phyloP scores from a whole-genome alignment of 1,284 basidiomycete species.

The Cystobasidiaceae sp. region DNA sequence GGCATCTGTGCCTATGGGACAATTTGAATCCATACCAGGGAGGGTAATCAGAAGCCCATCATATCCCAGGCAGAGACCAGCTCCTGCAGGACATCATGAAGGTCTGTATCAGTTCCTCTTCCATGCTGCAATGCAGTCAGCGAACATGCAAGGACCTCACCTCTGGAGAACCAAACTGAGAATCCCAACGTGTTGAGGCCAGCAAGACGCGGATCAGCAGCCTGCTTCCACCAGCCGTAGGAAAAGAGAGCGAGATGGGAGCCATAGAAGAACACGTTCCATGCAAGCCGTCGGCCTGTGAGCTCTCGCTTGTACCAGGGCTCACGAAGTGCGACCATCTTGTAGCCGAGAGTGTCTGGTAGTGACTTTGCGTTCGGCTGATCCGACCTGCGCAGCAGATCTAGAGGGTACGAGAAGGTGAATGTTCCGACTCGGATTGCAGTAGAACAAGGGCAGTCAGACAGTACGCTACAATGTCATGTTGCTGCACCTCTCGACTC shows the following conservation, averaged over 20 bases:
- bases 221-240: slow-evolving; percentile 41
- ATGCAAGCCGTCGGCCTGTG: slow-evolving; percentile 35
- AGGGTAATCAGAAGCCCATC: slow-evolving; percentile 75
- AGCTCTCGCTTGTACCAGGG: slow-evolving; percentile 28
- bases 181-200: slow-evolving; percentile 68
- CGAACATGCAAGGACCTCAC: slow-evolving; percentile 41
- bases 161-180: slow-evolving; percentile 79
- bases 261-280: slow-evolving; percentile 40
- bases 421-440: too few species aligned
- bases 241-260: slow-evolving; percentile 35
- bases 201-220: slow-evolving; percentile 50
- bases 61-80: slow-evolving; percentile 75
- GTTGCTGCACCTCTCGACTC: too few species aligned
- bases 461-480: too few species aligned
- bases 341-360: background rate
- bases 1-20: too few species aligned
- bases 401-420: too few species aligned
- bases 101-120: background rate
- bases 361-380: background rate
- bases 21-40: slow-evolving; percentile 52
- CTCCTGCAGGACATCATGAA: slow-evolving; percentile 42
- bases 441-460: too few species aligned
- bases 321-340: background rate
- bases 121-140: background rate
- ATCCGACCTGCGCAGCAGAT: background rate